These are phyloP conservation scores for Macrolepiota albuminosa DNA, from an alignment of 768 basidiomycete genomes.

Conservation along the genomic window DNA sequence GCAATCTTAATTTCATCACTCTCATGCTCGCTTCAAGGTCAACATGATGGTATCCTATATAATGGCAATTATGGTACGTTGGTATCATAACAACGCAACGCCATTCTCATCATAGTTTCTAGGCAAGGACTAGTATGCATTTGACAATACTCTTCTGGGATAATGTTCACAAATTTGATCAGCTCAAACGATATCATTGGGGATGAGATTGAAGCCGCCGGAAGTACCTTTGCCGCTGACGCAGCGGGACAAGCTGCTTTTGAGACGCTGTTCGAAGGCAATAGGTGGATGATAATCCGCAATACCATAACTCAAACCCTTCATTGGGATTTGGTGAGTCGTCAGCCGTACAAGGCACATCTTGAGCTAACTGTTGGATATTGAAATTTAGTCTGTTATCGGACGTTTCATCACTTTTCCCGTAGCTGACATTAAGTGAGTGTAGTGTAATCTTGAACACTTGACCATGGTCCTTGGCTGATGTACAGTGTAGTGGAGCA, in stretches of 20 bases:
- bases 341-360: no score
- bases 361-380: constrained; percentile 13
- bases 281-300: constrained; percentile 66
- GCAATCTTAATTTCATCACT: background rate
- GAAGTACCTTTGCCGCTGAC: constrained; percentile 52
- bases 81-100: background rate
- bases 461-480: background rate
- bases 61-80: constrained; percentile 65
- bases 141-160: background rate
- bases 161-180: background rate
- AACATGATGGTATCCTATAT: constrained; percentile 63
- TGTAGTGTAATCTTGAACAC: constrained; percentile 33
- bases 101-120: constrained; percentile 13
- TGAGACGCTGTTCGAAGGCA: constrained; percentile 17
- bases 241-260: constrained; percentile 42
- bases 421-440: constrained; percentile 41
- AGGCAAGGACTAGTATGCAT: constrained; percentile 44
- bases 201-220: constrained; percentile 55
- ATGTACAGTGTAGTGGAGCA: constrained; percentile 33
- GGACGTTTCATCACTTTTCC: constrained; percentile 72
- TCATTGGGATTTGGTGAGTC: constrained; percentile 71
- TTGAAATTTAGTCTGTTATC: constrained; percentile 26
- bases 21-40: constrained; percentile 22
- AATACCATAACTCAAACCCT: constrained; percentile 52
- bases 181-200: constrained; percentile 60